These are phyloP conservation scores for Ascodesmis nigricans DNA, from an alignment of 495 filamentous ascomycete species.

Conservation along the genomic window DNA sequence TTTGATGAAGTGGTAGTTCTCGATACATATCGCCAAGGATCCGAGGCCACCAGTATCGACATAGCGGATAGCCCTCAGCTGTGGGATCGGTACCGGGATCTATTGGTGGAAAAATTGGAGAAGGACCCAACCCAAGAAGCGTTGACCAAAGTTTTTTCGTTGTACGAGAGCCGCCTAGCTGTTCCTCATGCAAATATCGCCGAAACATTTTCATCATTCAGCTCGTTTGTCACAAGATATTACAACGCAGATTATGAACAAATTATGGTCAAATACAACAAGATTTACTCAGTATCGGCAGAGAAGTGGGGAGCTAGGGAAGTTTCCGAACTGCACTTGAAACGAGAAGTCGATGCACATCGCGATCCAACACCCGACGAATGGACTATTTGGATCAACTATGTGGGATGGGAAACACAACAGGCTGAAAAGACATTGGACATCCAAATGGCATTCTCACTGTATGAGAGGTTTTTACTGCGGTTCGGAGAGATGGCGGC, in stretches of 20 bases:
- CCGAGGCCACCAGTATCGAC: conserved; percentile 36
- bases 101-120: conserved; percentile 38
- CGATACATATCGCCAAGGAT: conserved; percentile 57
- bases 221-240: conserved; percentile 56
- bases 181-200: conserved; percentile 72
- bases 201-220: conserved; percentile 62
- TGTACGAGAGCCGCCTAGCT: conserved; percentile 53
- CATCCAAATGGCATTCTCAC: conserved; percentile 27
- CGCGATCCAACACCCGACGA: conserved; percentile 26
- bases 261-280: conserved; percentile 50
- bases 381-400: conserved; percentile 31
- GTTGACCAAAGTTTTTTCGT: conserved; percentile 38
- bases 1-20: conserved; percentile 56
- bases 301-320: conserved; percentile 45
- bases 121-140: conserved; percentile 26
- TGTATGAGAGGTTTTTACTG: conserved; percentile 43
- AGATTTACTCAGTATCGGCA: conserved; percentile 44
- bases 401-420: conserved; percentile 61
- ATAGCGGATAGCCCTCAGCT: conserved; percentile 42
- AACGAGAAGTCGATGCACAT: conserved; percentile 30
- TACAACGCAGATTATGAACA: conserved; percentile 53
- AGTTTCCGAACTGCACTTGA: conserved; percentile 44
- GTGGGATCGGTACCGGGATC: conserved; percentile 61
- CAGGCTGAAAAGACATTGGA: conserved; percentile 31
- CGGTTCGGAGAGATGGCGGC: conserved; percentile 42